phyloP scores from a whole-genome alignment of 225 moss, liverwort and hornwort genomes.

The Pseudisothecium myosuroides region DNA sequence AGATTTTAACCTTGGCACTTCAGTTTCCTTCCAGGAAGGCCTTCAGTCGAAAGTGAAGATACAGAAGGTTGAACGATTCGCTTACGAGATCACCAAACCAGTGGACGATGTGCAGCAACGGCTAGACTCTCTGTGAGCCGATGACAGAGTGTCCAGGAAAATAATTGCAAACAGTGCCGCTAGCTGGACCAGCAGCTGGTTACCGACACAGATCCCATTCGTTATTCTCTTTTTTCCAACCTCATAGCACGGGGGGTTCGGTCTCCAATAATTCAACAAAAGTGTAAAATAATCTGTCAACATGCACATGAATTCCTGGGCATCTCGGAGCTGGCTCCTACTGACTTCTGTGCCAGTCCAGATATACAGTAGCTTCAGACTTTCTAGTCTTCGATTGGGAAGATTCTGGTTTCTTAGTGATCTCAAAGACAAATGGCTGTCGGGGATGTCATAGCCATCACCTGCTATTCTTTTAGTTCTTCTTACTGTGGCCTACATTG shows the following conservation, averaged over 20 bases:
- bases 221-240: background rate
- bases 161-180: background rate
- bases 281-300: background rate
- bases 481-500: background rate
- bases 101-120: background rate
- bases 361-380: background rate
- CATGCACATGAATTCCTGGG: background rate
- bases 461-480: background rate
- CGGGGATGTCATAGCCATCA: background rate
- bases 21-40: background rate
- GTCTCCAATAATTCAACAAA: background rate
- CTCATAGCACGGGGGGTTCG: background rate
- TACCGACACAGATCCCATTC: background rate
- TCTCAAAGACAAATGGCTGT: background rate
- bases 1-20: background rate
- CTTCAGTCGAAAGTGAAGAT: background rate
- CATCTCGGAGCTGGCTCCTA: background rate
- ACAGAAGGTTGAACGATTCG: background rate
- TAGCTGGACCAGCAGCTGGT: background rate
- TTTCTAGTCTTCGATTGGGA: background rate
- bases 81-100: background rate
- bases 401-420: background rate
- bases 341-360: background rate
- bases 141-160: background rate
- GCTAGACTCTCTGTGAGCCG: background rate